Evolutionary conservation across 495 filamentous ascomycete genomes (phyloP).

Genomic region (Tirmania nivea): DNA sequence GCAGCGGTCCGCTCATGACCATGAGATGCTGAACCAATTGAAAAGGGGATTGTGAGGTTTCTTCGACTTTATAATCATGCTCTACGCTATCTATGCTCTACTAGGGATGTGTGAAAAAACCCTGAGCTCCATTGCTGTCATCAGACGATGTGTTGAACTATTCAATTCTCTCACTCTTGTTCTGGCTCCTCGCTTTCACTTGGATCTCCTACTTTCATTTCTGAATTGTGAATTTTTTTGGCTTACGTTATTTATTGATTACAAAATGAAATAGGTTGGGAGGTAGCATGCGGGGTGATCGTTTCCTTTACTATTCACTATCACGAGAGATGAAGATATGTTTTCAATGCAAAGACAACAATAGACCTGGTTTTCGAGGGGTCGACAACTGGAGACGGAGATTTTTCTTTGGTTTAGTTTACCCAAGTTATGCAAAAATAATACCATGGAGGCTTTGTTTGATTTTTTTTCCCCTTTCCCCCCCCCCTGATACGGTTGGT

Average conservation of each 20-base stretch:
- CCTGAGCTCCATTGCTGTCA: no score
- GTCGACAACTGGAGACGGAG: background rate
- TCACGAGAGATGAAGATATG: background rate
- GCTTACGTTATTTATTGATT: background rate
- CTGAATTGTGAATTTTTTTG: background rate
- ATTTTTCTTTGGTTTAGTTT: background rate
- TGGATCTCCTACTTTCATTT: background rate
- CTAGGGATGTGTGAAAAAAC: no score
- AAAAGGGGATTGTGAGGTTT: slow-evolving; percentile 6
- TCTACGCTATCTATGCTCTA: no score
- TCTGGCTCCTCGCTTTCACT: background rate
- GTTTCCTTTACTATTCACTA: background rate
- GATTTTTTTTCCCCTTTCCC: no score
- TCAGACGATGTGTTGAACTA: no score
- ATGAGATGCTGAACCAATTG: slow-evolving; percentile 9
- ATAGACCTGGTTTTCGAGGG: background rate
- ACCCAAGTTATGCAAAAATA: background rate
- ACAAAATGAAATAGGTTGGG: background rate
- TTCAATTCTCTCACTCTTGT: background rate
- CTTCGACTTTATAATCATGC: background rate
- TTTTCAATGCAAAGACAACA: background rate
- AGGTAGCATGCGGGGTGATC: background rate
- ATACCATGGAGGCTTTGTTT: no score
- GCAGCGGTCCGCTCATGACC: slow-evolving; percentile 6
- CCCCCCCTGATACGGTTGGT: no score